Evolutionary conservation across 441 rosid species (phyloP), one percentile per base, ranked within the genome.

Genomic region (Theobroma grandiflorum): DNA sequence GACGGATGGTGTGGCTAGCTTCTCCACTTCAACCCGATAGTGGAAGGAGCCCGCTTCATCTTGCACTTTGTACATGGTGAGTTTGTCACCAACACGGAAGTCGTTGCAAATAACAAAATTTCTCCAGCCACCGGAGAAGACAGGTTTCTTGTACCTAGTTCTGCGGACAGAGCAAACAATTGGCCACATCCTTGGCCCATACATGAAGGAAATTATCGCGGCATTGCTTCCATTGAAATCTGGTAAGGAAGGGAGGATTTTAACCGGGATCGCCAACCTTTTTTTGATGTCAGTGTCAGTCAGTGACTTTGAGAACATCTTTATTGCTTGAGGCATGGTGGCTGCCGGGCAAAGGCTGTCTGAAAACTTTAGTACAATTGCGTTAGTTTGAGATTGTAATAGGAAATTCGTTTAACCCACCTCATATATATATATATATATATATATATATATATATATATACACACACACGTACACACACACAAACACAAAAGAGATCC

Each of bases 301-400:
- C 1, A 76, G 63, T 18, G 11, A 47, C 72, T 76, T 76, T 18
- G 79, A 76, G 72, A 76, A 76, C 49, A 76, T 62, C 50, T 5
- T 5, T 2, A 0, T 10, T 16, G 63, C 2, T 35, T 50, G 22
- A 50, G 1, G 26, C 75, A 71, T 70, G 40, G 22, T 6, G 8
- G 3, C 61, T 10, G 12, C 35, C 16, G 26, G 47, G n/a, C 18
- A 4, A 37, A 65, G n/a, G 8, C 2, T 59, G 15, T 22, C 67
- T 6, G 67, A 62, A 62, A 62, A 12, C 14, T 59, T 14, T 33
- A 12, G 42, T 62, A 6, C 8, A 31, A 4, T 3, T 10, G 9
- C 2, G 15, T 2, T 33, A 2, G 38, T 0, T 33, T 11, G n/a
- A 62, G 18, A 12, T 12, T 12, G 38, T n/a, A 4, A 4, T n/a